Percentiles rank a stretch among this genome's conserved stretches.
These are phyloP conservation scores for Metschnikowia cubensis DNA, from an alignment of 805 yeast species.

Conservation along the genomic window DNA sequence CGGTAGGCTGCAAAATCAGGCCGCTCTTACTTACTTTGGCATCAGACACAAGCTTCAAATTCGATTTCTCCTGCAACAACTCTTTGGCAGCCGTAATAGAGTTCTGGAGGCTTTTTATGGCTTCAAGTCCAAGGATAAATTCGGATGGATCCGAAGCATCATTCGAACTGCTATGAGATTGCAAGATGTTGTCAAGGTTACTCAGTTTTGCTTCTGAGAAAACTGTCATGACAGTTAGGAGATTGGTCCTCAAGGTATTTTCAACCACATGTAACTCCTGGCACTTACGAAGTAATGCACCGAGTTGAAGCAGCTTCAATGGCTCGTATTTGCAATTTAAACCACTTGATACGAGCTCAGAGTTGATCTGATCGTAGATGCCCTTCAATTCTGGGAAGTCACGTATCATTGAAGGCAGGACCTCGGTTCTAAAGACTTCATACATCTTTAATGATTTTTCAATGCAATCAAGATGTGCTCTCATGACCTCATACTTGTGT, in stretches of 20 bases:
- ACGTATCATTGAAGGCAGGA: slow-evolving; percentile 1
- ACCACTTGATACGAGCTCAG: slow-evolving; percentile 10
- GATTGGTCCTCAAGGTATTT: neutral
- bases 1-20: slow-evolving; percentile 10
- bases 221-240: neutral
- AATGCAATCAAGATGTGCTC: neutral
- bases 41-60: slow-evolving; percentile 5
- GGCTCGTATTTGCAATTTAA: slow-evolving; percentile 14
- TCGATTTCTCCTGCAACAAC: slow-evolving; percentile 1
- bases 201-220: neutral
- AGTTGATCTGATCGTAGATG: slow-evolving; percentile 7
- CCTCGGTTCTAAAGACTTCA: neutral
- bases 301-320: slow-evolving; percentile 10
- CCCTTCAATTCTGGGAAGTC: slow-evolving; percentile 15
- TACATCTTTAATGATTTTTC: neutral
- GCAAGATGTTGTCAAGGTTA: neutral
- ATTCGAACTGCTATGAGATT: neutral
- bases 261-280: slow-evolving; percentile 6
- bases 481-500: neutral
- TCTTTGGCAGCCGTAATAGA: neutral
- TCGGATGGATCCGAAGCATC: neutral
- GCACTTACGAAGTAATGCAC: slow-evolving; percentile 6
- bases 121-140: neutral
- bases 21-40: slow-evolving; percentile 5
- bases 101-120: neutral